These are phyloP conservation scores for Penstemon newberryi DNA, from an alignment of 257 asterid genomes.

Conservation along the genomic window DNA sequence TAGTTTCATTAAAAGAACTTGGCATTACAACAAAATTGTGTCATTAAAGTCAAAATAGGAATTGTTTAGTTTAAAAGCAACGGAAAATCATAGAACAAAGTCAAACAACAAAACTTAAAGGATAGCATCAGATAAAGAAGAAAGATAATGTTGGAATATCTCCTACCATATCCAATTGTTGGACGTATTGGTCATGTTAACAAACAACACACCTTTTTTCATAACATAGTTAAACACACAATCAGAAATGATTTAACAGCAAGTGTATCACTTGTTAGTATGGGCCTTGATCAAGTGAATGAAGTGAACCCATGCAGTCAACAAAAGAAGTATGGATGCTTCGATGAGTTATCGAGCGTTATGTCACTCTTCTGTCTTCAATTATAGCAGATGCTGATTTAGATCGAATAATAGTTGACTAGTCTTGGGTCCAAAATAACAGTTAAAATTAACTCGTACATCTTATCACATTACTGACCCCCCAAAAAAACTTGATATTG, in stretches of 20 bases:
- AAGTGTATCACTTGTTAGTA: background rate
- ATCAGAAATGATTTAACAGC: background rate
- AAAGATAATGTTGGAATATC: background rate
- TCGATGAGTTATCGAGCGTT: background rate
- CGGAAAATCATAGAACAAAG: background rate
- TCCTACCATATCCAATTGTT: background rate
- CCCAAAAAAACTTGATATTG: background rate
- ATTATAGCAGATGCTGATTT: background rate
- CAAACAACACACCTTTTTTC: background rate
- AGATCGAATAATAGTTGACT: background rate
- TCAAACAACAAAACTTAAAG: background rate
- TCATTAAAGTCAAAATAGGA: background rate
- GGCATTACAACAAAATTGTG: background rate
- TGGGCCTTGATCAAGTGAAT: background rate
- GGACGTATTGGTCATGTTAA: background rate
- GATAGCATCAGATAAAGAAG: background rate
- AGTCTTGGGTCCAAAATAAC: background rate
- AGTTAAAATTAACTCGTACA: background rate
- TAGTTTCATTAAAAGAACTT: conserved; percentile 14
- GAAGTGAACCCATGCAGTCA: background rate
- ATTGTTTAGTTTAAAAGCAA: conserved; percentile 2
- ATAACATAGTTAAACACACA: too few species aligned
- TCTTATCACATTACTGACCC: background rate
- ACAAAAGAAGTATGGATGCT: background rate
- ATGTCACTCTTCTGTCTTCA: background rate